A percentile compares a stretch with the other conserved stretches of the same genome.
Evolutionary conservation across 106 monocot species (phyloP).

Genomic region (Acorus calamus): DNA sequence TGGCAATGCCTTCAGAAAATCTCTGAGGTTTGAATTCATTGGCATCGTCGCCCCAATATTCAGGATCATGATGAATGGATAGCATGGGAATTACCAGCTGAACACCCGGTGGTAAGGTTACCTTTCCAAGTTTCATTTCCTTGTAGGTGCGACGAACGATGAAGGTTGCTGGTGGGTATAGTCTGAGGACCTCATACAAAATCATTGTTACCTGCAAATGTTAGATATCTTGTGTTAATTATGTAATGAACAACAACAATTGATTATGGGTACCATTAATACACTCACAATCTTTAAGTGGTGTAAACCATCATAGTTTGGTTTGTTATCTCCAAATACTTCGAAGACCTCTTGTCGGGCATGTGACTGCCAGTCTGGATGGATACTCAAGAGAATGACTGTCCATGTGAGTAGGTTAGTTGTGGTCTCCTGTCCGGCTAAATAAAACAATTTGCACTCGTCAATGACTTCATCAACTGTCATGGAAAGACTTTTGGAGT

Average conservation of each 20-base stretch:
- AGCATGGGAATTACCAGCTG: too few species aligned
- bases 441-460: slow-evolving; percentile 44
- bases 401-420: slow-evolving; percentile 30
- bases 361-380: slow-evolving; percentile 27
- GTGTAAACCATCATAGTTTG: slow-evolving; percentile 15
- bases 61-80: too few species aligned
- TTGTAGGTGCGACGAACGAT: too few species aligned
- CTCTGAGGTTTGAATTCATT: too few species aligned
- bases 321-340: slow-evolving; percentile 13
- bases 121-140: too few species aligned
- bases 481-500: neutral
- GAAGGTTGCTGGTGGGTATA: too few species aligned
- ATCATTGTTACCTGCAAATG: too few species aligned
- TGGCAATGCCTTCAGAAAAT: slow-evolving; percentile 19
- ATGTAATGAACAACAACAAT: too few species aligned
- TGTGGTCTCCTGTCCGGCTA: slow-evolving; percentile 40
- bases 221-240: too few species aligned
- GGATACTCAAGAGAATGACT: slow-evolving; percentile 24
- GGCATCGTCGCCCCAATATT: too few species aligned
- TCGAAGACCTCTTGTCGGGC: slow-evolving; percentile 24
- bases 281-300: slow-evolving; percentile 10
- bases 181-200: too few species aligned
- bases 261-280: neutral
- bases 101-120: too few species aligned
- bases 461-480: slow-evolving; percentile 24